These are phyloP conservation scores for Kodamaea kaohsiungensis DNA, from an alignment of 805 yeast species.

Conservation along the genomic window DNA sequence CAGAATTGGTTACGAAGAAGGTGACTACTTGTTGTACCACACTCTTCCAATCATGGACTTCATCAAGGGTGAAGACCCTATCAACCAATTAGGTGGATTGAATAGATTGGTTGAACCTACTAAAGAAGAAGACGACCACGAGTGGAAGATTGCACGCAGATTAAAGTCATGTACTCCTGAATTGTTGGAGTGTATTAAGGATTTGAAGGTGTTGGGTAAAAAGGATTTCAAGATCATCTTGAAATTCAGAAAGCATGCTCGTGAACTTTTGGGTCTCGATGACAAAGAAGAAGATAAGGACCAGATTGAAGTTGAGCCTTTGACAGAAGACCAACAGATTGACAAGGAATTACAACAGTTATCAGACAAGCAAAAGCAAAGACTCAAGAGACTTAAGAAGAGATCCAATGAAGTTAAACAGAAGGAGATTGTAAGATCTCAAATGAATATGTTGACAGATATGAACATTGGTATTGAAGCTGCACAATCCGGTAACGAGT, in stretches of 20 bases:
- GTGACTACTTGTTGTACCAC: constrained; percentile 73
- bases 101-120: constrained; percentile 64
- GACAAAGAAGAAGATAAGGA: constrained; percentile 51
- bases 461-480: constrained; percentile 93
- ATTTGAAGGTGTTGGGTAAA: constrained; percentile 89
- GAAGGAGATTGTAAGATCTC: constrained; percentile 86
- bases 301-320: constrained; percentile 63
- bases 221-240: constrained; percentile 86
- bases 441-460: constrained; percentile 94
- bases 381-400: constrained; percentile 78
- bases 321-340: constrained; percentile 87
- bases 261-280: constrained; percentile 72
- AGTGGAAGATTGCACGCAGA: constrained; percentile 70
- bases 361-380: constrained; percentile 67
- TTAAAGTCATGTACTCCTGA: constrained; percentile 79
- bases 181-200: constrained; percentile 79
- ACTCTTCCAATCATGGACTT: constrained; percentile 77
- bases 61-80: constrained; percentile 79
- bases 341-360: constrained; percentile 80
- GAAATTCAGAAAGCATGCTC: constrained; percentile 86
- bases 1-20: constrained; percentile 97
- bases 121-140: constrained; percentile 48
- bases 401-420: constrained; percentile 79
- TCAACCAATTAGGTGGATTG: constrained; percentile 73
- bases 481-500: constrained; percentile 72